phyloP scores from a whole-genome alignment of 2,329 filamentous ascomycete genomes.

The Penicillium psychrosexuale region DNA sequence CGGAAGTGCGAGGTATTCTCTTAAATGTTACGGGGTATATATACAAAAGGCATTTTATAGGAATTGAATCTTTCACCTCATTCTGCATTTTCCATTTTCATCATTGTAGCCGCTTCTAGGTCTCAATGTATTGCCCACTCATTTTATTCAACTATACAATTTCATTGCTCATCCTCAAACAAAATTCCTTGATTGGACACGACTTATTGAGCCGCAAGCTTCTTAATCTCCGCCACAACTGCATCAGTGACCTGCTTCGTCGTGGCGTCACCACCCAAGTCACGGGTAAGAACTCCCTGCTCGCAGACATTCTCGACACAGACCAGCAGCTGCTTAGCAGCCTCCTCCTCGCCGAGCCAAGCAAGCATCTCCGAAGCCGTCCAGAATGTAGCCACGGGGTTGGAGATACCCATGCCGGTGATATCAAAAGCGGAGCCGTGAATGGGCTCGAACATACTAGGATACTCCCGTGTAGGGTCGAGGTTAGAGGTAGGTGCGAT shows the following conservation, averaged over 20 bases:
- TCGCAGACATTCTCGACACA: constrained; percentile 61
- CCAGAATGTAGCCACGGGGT: constrained; percentile 67
- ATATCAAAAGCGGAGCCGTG: constrained; percentile 65
- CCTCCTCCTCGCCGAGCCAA: constrained; percentile 60
- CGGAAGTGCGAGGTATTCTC: background rate
- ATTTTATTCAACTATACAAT: background rate
- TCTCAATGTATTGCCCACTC: background rate
- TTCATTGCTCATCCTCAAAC: background rate
- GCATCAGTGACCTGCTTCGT: constrained; percentile 60
- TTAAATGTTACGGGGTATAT: background rate
- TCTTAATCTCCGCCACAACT: constrained; percentile 52
- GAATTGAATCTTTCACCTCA: background rate
- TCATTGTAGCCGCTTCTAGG: background rate
- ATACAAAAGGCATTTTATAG: background rate
- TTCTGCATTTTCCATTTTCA: background rate
- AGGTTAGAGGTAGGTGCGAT: constrained; percentile 69
- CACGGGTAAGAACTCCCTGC: constrained; percentile 54
- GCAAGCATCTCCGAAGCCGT: constrained; percentile 65
- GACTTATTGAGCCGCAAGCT: constrained; percentile 28
- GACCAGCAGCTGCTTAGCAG: constrained; percentile 56
- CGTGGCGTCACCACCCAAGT: constrained; percentile 57
- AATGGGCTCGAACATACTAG: constrained; percentile 63
- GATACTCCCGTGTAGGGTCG: constrained; percentile 60
- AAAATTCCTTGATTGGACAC: background rate
- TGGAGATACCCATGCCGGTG: constrained; percentile 58